Base-by-base conservation (phyloP, 208 protist species). In the Trypanosoma scelopori region DNA sequence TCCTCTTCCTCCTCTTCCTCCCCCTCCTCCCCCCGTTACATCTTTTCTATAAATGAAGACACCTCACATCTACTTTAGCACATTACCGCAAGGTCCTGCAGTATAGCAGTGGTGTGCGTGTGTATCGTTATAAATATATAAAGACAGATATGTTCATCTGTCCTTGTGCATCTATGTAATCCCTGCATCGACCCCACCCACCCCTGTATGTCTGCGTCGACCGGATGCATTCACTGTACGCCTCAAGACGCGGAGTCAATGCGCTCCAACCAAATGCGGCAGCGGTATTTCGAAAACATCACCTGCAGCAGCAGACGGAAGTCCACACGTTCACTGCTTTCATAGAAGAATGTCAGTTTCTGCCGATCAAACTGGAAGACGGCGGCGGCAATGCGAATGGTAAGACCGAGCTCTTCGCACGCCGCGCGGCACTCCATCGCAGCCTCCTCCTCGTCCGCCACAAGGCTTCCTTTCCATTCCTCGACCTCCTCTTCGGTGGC, bases 281-380 rank as follows among this genome's bases (percentile, higher is more conserved):
- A 94, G 72, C 81, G 84, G 58, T 85, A 93, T 56, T 82, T 77
- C 1, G 78, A 78, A 53, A 91, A 93, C 47, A 92, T 76, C 35
- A 70, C 76, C 55, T 84, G 82, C 56, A 96, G 78, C 32, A 94
- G 72, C 37, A 68, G 55, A 11, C 87, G 78, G 76, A 96, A 94
- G 78, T 94, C 91, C 12, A 92, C 83, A 49, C 84, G 81, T 15
- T 69, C 78, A 32, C 65, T 50, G 63, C 82, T 89, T 55, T 84
- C 78, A 71, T 97, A 94, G 56, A 85, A 84, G 65, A 95, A 92
- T 45, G 85, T 95, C 28, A 95, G 69, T 74, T 97, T 95, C 37
- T 91, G 71, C 43, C 74, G 79, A 67, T 95, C 87, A 76, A 91
- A 94, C 76, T 95, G 88, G 56, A 91, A 95, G n/a, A 79, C 83